These are phyloP conservation scores for Lablab purpureus DNA, from an alignment of 306 rosid genomes.

Conservation along the genomic window DNA sequence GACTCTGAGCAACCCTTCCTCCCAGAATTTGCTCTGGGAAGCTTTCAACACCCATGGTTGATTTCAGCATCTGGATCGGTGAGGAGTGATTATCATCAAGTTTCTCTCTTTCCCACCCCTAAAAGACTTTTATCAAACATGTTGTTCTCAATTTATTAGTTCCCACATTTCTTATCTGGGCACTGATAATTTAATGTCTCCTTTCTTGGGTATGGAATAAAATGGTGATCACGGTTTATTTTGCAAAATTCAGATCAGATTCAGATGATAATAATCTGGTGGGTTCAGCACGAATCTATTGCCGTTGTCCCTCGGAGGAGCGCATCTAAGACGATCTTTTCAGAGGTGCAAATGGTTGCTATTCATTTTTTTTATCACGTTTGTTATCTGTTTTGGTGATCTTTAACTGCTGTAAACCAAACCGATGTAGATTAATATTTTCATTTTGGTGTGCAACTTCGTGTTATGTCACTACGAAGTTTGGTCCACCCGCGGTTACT, in stretches of 20 bases:
- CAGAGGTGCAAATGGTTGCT: neutral
- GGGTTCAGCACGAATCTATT: neutral
- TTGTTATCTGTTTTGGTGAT: neutral
- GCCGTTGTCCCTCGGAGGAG: neutral
- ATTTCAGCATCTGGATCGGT: constrained; percentile 2
- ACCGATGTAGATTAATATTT: neutral
- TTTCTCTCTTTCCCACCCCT: neutral
- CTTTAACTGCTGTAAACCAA: neutral
- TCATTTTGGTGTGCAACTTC: neutral
- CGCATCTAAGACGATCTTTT: neutral
- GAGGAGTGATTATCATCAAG: neutral
- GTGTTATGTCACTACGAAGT: neutral
- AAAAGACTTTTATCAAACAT: neutral
- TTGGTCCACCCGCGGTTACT: neutral
- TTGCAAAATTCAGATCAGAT: constrained; percentile 5
- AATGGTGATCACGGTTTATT: neutral
- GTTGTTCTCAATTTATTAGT: neutral
- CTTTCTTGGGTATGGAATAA: neutral
- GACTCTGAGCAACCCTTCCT: constrained; percentile 42
- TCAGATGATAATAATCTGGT: neutral
- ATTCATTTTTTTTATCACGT: neutral
- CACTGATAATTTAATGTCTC: neutral
- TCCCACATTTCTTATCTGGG: constrained; percentile 3
- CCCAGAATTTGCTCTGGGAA: constrained; percentile 75
- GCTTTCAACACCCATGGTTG: constrained; percentile 77